Conservation (phyloP, 2,329 filamentous ascomycete species). For the Teratosphaeria pseudoeucalypti region DNA sequence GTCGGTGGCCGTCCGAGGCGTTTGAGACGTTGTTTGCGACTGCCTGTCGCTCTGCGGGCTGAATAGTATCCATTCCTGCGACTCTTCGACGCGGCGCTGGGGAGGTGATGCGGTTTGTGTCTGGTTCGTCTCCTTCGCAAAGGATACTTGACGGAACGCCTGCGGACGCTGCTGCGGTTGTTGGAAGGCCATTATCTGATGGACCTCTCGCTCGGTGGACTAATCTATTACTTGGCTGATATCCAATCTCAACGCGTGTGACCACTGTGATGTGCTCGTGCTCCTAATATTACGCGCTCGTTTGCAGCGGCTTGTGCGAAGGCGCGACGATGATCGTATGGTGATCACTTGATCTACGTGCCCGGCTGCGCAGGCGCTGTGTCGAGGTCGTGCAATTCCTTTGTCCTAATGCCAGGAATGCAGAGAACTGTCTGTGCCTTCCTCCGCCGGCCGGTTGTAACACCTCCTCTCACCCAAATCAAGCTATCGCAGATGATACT, state of each 20-base stretch:
- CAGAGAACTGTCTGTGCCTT: not conserved
- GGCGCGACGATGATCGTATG: not conserved
- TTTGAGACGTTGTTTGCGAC: conserved; percentile 57
- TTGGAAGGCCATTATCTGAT: conserved; percentile 21
- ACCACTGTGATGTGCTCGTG: not conserved
- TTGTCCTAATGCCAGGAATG: not conserved
- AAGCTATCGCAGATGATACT: not conserved
- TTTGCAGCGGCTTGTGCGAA: not conserved
- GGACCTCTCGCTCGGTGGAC: not conserved
- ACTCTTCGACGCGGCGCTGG: conserved; percentile 50
- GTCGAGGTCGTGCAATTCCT: not conserved
- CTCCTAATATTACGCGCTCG: not conserved
- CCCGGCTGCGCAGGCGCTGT: not conserved
- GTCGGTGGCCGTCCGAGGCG: conserved; percentile 63
- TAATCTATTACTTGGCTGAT: not conserved
- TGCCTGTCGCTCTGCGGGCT: conserved; percentile 49
- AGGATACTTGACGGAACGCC: conserved; percentile 14
- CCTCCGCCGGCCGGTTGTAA: not conserved
- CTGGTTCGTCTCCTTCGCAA: conserved; percentile 7
- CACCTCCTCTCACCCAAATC: too few relatives aligned
- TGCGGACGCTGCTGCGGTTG: conserved; percentile 24
- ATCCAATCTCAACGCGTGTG: not conserved
- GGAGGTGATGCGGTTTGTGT: conserved; percentile 24
- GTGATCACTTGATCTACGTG: not conserved
- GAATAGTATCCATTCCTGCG: conserved; percentile 95